Base-by-base conservation (phyloP, 805 yeast genomes). In the Candida gorgasii region DNA sequence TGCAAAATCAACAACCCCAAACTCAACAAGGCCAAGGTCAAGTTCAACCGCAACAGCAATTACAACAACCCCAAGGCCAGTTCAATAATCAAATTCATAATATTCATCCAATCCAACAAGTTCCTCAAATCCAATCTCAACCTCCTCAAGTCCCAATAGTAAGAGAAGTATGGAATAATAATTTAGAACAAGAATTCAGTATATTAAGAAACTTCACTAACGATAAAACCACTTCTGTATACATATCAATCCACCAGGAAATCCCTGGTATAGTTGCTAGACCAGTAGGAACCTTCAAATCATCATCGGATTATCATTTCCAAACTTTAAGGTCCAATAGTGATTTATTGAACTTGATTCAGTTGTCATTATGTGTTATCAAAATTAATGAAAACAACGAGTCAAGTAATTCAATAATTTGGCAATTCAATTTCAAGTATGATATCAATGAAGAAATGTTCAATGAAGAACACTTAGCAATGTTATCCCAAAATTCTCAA, bases 201-300 rank as follows among this genome's bases (percentile, higher is more conserved):
- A 63, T 75, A 9, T 76, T 86, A 39, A 73, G 89, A 48, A 73
- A 75, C 40, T 69, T 84, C 22, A 70, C 82, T 31, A 76, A 71
- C 40, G 76, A 75, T 45, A 82, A 76, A 34, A 57, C 70, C 5
- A 52, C 66, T 7, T 48, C 56, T 53, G 76, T 80, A 42, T 70
- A 73, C 51, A 76, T 85, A 18, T 76, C 87, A 2, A 77, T 89
- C 45, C 90, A 89, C 53, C 89, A 95, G 36, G 98, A 93, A 62
- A 89, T 93, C 58, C 97, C 97, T 0, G 99, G 99, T 0, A 87
- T 95, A 16, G 84, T 92, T 19, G 96, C 96, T 2, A 78, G 99
- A 54, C 99, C 99, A 12, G 86, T 93, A 46, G 99, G 99, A 14
- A 80, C 87, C 14, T 93, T 93, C 65, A 80, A 88, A 54, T 82